These are phyloP conservation scores for Nitzschia sp. DNA, from an alignment of 108 stramenopile species.

Conservation along the genomic window DNA sequence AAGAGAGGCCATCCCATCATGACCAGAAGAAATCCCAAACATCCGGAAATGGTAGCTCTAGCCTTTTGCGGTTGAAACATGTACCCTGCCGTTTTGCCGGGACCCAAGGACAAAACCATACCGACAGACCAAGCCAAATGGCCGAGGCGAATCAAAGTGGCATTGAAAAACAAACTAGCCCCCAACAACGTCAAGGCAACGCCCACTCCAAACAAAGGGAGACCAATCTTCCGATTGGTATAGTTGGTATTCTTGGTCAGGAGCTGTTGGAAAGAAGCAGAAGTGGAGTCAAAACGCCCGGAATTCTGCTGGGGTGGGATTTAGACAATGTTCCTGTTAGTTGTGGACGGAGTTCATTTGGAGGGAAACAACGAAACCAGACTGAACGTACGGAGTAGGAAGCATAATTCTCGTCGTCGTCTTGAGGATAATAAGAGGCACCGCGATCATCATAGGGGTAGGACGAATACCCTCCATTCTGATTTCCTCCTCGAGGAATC, in stretches of 20 bases:
- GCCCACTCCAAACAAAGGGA: constrained; percentile 69
- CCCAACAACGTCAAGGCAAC: constrained; percentile 76
- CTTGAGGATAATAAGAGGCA: too few relatives aligned
- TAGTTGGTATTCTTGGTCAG: too few relatives aligned
- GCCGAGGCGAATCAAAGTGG: constrained; percentile 89
- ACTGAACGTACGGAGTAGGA: too few relatives aligned
- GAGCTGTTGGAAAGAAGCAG: too few relatives aligned
- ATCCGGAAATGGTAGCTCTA: constrained; percentile 63
- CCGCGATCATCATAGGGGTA: too few relatives aligned
- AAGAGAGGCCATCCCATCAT: constrained; percentile 78
- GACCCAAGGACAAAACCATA: constrained; percentile 86
- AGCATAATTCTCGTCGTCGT: too few relatives aligned
- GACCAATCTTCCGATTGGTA: constrained; percentile 67
- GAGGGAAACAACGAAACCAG: too few relatives aligned
- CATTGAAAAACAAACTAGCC: constrained; percentile 92
- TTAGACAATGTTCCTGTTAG: too few relatives aligned
- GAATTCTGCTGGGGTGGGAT: constrained; percentile 26
- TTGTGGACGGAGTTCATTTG: too few relatives aligned
- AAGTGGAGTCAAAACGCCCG: constrained; percentile 9
- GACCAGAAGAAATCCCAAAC: constrained; percentile 81
- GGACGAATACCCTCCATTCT: too few relatives aligned
- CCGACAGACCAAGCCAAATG: constrained; percentile 85
- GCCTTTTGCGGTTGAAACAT: constrained; percentile 87
- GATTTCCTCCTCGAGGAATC: too few relatives aligned
- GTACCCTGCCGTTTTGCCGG: constrained; percentile 80